Percentiles rank a stretch among this genome's conserved stretches.
Evolutionary conservation across 768 basidiomycete species (phyloP).

Genomic region (Tricholoma terreum): DNA sequence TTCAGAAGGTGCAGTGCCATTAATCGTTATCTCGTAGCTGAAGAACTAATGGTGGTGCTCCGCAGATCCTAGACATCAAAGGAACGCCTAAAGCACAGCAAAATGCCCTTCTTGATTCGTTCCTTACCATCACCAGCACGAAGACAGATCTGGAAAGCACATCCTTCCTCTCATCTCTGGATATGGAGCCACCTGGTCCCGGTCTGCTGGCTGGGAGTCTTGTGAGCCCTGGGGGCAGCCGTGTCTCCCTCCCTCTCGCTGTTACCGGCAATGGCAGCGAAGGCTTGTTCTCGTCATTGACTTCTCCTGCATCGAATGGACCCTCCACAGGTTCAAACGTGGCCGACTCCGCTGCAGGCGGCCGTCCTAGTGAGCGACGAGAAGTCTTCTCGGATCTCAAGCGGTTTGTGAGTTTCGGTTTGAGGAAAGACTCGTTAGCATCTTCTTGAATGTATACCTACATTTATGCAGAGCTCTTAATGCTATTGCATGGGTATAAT

Average conservation of each 20-base stretch:
- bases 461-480: background rate
- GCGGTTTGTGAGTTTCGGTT: conserved; percentile 85
- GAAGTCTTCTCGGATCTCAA: conserved; percentile 89
- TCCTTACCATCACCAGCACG: conserved; percentile 90
- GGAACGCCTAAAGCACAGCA: conserved; percentile 86
- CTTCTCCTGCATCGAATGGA: conserved; percentile 61
- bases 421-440: conserved; percentile 61
- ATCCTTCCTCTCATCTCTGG: conserved; percentile 89
- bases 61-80: conserved; percentile 89
- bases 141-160: conserved; percentile 84
- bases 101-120: conserved; percentile 86
- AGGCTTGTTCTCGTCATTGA: conserved; percentile 55
- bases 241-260: conserved; percentile 49
- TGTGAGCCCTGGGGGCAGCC: conserved; percentile 64
- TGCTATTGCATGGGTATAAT: background rate
- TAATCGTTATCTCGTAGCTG: background rate
- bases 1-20: conserved; percentile 78
- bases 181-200: conserved; percentile 84
- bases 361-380: conserved; percentile 51
- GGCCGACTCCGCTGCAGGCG: conserved; percentile 32
- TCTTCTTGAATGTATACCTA: conserved; percentile 14
- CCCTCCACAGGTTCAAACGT: conserved; percentile 60
- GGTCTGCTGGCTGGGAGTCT: conserved; percentile 48
- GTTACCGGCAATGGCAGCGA: conserved; percentile 38
- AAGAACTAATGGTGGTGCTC: background rate